Base-by-base conservation (phyloP, 768 basidiomycete genomes). In the Boletus insuetus region DNA sequence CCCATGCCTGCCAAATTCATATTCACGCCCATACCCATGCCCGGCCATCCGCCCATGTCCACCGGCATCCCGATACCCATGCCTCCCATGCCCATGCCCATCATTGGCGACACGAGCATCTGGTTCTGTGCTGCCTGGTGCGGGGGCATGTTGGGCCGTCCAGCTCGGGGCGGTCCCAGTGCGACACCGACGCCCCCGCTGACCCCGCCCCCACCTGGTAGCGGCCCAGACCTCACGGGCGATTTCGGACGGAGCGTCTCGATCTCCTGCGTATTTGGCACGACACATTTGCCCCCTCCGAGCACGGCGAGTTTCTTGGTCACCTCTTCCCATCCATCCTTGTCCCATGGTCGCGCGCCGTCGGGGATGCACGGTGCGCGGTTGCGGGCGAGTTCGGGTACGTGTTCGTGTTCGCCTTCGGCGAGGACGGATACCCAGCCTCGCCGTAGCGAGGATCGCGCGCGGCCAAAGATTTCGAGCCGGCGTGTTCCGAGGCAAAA, bases 401-500 rank as follows among this genome's bases (percentile, higher is more conserved):
- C 69, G 48, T 75, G 76, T 20, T 77, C 75, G 54, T 86, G 80
- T 62, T 86, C 84, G 6, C 81, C 84, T 4, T 85, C 83, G 2
- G 79, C 80, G 43, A 89, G 77, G 12, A 87, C 84, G n/a, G 92
- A 91, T 12, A 97, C 86, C 97, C 97, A 99, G 7, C 96, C 96
- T 12, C 85, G 82, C 0, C 95, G 83, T 7, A 91, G 74, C 0
- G 83, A 85, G 24, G 85, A 81, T 0, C 82, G 78, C 0, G 77
- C 75, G 3, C 83, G 82, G 0, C 91, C 93, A 60, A 94, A 98
- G 13, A 99, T 74, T 67, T 98, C 94, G 14, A 99, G 83, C 3
- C 97, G 84, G 16, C 96, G 86, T 0, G 89, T 81, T 6, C 95
- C 97, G 47, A 97, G 86, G 67, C 95, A 98, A 70, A 99, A 98